These are phyloP conservation scores for Sequoiadendron giganteum DNA, from an alignment of 75 land plant genomes.

Conservation along the genomic window DNA sequence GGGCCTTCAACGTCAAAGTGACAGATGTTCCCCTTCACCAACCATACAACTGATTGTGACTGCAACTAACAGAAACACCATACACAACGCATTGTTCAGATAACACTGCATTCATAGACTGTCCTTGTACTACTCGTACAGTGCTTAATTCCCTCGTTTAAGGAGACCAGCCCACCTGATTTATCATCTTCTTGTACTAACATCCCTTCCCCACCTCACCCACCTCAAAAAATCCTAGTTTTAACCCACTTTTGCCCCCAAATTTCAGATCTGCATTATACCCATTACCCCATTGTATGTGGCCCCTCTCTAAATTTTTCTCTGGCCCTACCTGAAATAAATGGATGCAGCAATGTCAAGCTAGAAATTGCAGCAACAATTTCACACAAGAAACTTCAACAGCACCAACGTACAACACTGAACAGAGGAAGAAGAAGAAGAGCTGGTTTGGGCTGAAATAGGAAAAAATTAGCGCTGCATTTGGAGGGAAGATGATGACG, in stretches of 20 bases:
- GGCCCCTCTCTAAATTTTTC: not conserved
- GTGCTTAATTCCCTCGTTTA: not conserved
- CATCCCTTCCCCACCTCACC: conserved; percentile 9
- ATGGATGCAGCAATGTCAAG: not conserved
- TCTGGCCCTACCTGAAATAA: not conserved
- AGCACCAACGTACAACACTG: not conserved
- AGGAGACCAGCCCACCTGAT: conserved; percentile 14
- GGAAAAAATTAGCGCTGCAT: not conserved
- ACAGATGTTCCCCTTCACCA: conserved; percentile 17
- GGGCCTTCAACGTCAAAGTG: conserved; percentile 51
- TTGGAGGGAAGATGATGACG: not conserved
- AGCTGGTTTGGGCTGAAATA: not conserved
- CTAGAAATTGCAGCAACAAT: not conserved
- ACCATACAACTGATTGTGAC: conserved; percentile 9
- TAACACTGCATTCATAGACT: not conserved
- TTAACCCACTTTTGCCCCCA: not conserved
- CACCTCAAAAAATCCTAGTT: not conserved
- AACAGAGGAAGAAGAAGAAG: not conserved
- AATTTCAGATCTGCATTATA: not conserved
- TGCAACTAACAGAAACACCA: not conserved
- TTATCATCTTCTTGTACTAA: conserved; percentile 6
- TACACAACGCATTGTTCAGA: not conserved
- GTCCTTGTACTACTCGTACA: not conserved
- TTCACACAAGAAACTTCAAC: not conserved
- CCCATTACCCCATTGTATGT: not conserved